Evolutionary conservation across 305 asterid species (phyloP).

Genomic region (Fraxinus ornus): DNA sequence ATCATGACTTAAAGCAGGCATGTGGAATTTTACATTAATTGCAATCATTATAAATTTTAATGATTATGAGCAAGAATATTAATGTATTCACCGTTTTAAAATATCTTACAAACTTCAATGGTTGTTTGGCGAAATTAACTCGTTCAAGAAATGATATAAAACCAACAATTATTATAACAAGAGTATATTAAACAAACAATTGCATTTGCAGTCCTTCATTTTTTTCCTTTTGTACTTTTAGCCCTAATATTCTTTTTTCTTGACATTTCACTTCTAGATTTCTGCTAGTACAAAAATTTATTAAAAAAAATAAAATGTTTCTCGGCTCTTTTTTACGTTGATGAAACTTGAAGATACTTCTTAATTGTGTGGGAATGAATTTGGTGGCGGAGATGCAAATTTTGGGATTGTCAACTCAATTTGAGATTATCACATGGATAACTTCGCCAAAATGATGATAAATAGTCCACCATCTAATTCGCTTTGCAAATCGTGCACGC

Average conservation of each 20-base stretch:
- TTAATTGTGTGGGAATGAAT: background rate
- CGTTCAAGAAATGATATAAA: background rate
- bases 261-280: background rate
- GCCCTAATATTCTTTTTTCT: background rate
- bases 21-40: no score
- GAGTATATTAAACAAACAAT: background rate
- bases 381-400: background rate
- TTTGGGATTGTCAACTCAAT: background rate
- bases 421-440: no score
- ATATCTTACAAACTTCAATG: no score
- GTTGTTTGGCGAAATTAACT: no score
- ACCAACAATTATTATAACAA: no score
- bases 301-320: no score
- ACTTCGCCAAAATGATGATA: no score
- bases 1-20: no score
- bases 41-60: background rate
- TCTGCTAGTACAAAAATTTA: background rate
- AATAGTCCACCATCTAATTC: no score
- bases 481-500: no score
- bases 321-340: background rate
- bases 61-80: background rate
- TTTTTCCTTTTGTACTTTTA: background rate
- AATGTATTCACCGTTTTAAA: background rate
- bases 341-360: background rate
- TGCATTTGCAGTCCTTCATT: background rate